A percentile compares a stretch with the other conserved stretches of the same genome.
Conservation (phyloP, 75 land plant genomes). For the Cryptomeria japonica region DNA sequence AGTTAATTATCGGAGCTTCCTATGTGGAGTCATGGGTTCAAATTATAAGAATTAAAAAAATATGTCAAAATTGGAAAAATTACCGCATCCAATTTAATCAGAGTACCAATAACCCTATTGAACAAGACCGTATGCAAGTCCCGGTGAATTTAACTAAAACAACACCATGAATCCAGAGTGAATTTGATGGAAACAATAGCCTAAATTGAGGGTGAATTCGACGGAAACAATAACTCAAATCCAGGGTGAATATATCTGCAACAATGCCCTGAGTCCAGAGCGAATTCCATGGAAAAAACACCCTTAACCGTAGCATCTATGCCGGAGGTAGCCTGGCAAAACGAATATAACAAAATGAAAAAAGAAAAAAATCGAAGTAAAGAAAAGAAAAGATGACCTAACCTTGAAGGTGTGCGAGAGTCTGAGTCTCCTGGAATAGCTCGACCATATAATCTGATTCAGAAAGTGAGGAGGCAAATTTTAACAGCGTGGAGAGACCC, state of each 20-base stretch:
- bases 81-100: no score
- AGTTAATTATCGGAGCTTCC: no score
- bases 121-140: no score
- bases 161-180: no score
- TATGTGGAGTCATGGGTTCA: no score
- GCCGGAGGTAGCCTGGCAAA: background rate
- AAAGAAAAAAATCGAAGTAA: background rate
- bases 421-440: slow-evolving; percentile 76
- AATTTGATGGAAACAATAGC: no score
- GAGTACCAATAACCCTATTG: no score
- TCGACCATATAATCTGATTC: slow-evolving; percentile 47
- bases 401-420: slow-evolving; percentile 75
- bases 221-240: no score
- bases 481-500: slow-evolving; percentile 63
- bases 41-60: no score
- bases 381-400: background rate
- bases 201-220: no score
- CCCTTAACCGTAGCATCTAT: background rate
- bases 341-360: background rate
- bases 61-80: no score
- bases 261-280: background rate
- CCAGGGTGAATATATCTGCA: background rate
- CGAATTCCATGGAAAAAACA: background rate
- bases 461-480: slow-evolving; percentile 57
- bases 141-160: no score